Evolutionary conservation across 2,329 filamentous ascomycete species (phyloP).

Genomic region (Paradendryphiella salina): DNA sequence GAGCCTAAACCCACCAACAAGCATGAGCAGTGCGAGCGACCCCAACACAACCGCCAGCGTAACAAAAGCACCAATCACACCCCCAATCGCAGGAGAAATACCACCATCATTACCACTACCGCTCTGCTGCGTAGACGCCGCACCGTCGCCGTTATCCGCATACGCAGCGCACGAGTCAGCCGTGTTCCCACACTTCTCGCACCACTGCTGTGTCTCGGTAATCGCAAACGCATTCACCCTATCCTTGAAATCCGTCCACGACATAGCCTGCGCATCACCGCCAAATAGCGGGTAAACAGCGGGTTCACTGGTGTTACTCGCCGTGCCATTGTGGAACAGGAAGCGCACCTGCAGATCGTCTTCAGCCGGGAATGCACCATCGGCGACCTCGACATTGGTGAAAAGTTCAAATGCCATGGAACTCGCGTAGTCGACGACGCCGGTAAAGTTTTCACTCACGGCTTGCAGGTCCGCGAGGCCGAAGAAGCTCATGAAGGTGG

Average conservation of each 20-base stretch:
- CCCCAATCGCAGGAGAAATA: slow-evolving; percentile 71
- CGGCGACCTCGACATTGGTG: slow-evolving; percentile 50
- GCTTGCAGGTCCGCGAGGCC: slow-evolving; percentile 58
- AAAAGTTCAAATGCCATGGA: slow-evolving; percentile 78
- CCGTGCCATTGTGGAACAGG: slow-evolving; percentile 65
- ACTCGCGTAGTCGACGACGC: slow-evolving; percentile 81
- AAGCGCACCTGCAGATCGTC: slow-evolving; percentile 63
- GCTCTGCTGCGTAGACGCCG: slow-evolving; percentile 7
- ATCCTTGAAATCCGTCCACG: slow-evolving; percentile 69
- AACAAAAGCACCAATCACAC: slow-evolving; percentile 76
- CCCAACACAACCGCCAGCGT: slow-evolving; percentile 67
- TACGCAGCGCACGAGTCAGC: slow-evolving; percentile 66
- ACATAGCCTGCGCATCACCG: slow-evolving; percentile 57
- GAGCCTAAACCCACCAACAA: slow-evolving; percentile 62
- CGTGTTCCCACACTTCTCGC: slow-evolving; percentile 71
- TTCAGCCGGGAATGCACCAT: slow-evolving; percentile 47
- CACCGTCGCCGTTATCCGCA: slow-evolving; percentile 21
- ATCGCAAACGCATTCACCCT: slow-evolving; percentile 70
- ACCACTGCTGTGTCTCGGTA: slow-evolving; percentile 69
- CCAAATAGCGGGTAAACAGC: slow-evolving; percentile 65
- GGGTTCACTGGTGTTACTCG: slow-evolving; percentile 50
- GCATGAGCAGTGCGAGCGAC: slow-evolving; percentile 55
- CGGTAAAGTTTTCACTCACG: slow-evolving; percentile 66
- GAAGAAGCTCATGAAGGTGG: slow-evolving; percentile 64
- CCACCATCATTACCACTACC: slow-evolving; percentile 51